Evolutionary conservation across 2,329 filamentous ascomycete species (phyloP), one percentile per base, ranked within the genome.

Genomic region (Fusarium nygamai): DNA sequence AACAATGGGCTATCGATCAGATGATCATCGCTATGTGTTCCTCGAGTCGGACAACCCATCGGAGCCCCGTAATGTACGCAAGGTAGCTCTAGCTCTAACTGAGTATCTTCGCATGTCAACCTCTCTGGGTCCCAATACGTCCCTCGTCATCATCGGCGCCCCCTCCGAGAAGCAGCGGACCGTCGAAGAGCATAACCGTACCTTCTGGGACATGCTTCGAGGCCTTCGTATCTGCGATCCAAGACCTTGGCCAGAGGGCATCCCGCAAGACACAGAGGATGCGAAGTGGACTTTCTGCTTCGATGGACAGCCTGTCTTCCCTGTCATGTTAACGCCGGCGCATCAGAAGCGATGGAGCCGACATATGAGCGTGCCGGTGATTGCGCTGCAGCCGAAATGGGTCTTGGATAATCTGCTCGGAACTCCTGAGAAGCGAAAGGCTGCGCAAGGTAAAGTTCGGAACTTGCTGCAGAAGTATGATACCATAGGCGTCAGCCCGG

Each of bases 371-470:
- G 48, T 51, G 3, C 48, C 48, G 0, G 31, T 51, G 0, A 34
- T 51, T 0, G 48, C 48, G 0, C 0, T 51, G 3, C 48, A 51
- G 3, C 48, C 48, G 8, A 51, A 51, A 0, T 51, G 48, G 48
- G 48, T 51, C 0, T 1, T 51, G 31, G 48, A 51, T 2, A 24
- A 51, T 11, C 0, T 51, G 12, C 17, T 51, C 0, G 48, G 22
- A 51, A 51, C 48, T 24, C 48, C 48, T 0, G 22, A 51, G 31
- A 34, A 51, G 1, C 31, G 31, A 8, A 51, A 51, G 1, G 4
- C 6, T 20, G 48, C 48, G 1, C 31, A 51, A 4, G 24, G 16
- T 0, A 51, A 34, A 11, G 48, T 51, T 34, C 11, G 48, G 0
- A 24, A 14, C 0, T 0, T 51, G 31, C 14, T 51, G 6, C 48